Percentiles rank a stretch among this genome's conserved stretches.
Conservation (phyloP, 208 protist species). For the Sergeia podlipaevii region DNA sequence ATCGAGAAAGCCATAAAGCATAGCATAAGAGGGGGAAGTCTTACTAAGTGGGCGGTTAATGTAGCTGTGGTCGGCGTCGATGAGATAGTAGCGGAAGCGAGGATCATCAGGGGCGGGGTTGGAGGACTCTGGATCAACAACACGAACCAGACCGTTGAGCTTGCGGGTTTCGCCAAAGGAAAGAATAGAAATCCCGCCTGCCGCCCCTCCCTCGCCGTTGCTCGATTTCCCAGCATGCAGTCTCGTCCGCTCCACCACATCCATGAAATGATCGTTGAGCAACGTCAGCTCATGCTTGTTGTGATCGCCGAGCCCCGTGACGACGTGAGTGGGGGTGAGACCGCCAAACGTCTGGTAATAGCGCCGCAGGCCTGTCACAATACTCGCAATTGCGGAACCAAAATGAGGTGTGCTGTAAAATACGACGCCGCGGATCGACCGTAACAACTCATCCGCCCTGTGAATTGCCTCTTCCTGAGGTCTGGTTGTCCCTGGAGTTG, state of each 20-base stretch:
- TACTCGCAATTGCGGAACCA: slow-evolving; percentile 50
- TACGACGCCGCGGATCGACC: slow-evolving; percentile 45
- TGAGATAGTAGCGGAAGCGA: slow-evolving; percentile 47
- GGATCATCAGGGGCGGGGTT: slow-evolving; percentile 50
- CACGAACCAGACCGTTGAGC: slow-evolving; percentile 39
- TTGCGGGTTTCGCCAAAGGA: slow-evolving; percentile 60
- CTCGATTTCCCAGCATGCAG: neutral
- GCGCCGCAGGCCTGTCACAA: slow-evolving; percentile 44
- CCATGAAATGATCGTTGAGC: slow-evolving; percentile 53
- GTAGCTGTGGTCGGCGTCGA: slow-evolving; percentile 52
- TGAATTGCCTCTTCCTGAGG: slow-evolving; percentile 4
- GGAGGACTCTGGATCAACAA: slow-evolving; percentile 59
- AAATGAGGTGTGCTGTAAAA: slow-evolving; percentile 78
- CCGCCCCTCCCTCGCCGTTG: too few relatives aligned
- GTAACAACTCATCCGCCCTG: slow-evolving; percentile 19
- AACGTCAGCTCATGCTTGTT: slow-evolving; percentile 32
- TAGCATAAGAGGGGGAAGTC: slow-evolving; percentile 45
- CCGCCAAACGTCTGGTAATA: slow-evolving; percentile 57
- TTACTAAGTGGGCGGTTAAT: slow-evolving; percentile 51
- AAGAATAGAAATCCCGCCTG: slow-evolving; percentile 19
- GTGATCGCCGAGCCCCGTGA: slow-evolving; percentile 58
- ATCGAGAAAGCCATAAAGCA: slow-evolving; percentile 51
- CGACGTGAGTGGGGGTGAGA: slow-evolving; percentile 41
- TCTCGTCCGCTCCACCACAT: slow-evolving; percentile 27
- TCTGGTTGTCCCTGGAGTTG: neutral